Conservation (phyloP, 148 eudicot species). For the Simmondsia chinensis region DNA sequence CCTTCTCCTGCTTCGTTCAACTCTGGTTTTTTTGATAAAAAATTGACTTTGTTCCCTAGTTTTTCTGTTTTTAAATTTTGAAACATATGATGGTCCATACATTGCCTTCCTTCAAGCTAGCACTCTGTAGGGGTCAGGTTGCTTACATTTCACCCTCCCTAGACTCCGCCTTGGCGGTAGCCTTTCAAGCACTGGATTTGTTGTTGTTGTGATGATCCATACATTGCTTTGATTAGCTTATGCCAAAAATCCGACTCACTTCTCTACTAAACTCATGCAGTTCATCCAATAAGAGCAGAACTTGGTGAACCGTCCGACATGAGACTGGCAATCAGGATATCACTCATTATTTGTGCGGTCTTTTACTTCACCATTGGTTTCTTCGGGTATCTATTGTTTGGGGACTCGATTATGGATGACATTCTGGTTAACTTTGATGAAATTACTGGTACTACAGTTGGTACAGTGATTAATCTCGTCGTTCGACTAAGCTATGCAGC, state of each 20-base stretch:
- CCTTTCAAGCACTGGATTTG: too few species aligned
- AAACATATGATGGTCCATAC: too few species aligned
- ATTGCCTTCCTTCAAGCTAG: too few species aligned
- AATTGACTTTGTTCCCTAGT: too few species aligned
- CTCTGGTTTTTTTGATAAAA: too few species aligned
- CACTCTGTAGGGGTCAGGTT: too few species aligned
- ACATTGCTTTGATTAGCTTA: neutral
- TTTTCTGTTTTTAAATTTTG: too few species aligned
- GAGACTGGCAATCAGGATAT: slow-evolving; percentile 70
- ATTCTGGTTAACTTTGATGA: slow-evolving; percentile 87
- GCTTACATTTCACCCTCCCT: too few species aligned
- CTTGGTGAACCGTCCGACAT: slow-evolving; percentile 66
- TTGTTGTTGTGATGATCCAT: too few species aligned
- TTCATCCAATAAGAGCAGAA: slow-evolving; percentile 90
- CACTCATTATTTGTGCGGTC: slow-evolving; percentile 53
- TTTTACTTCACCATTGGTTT: slow-evolving; percentile 90
- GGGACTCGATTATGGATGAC: slow-evolving; percentile 83
- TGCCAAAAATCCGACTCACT: neutral
- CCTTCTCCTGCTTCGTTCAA: too few species aligned
- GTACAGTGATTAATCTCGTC: slow-evolving; percentile 38
- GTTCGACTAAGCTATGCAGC: slow-evolving; percentile 78
- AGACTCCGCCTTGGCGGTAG: too few species aligned
- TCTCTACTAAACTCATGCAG: slow-evolving; percentile 22
- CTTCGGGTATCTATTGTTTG: slow-evolving; percentile 76
- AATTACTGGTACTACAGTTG: slow-evolving; percentile 27